Evolutionary conservation across 2,329 filamentous ascomycete genomes (phyloP).

Genomic region (Aspergillus pseudoviridinutans): DNA sequence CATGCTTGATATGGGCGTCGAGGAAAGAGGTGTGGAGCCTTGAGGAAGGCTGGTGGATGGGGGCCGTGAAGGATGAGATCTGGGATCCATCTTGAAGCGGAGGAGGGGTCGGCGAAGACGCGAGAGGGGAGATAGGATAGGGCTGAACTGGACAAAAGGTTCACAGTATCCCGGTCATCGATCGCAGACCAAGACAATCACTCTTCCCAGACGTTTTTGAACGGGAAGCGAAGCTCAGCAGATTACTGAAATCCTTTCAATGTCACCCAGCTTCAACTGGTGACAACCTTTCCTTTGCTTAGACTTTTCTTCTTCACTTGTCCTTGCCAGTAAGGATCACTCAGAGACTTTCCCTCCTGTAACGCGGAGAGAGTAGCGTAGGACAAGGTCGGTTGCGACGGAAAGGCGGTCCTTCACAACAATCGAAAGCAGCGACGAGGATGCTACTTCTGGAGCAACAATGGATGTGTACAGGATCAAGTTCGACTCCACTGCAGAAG

Average conservation of each 20-base stretch:
- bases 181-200: slow-evolving; percentile 21
- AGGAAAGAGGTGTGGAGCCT: slow-evolving; percentile 42
- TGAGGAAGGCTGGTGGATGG: slow-evolving; percentile 44
- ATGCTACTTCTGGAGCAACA: slow-evolving; percentile 17
- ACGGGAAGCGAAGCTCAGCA: slow-evolving; percentile 7
- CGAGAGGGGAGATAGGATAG: slow-evolving; percentile 12
- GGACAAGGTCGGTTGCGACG: slow-evolving; percentile 13
- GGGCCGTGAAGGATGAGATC: slow-evolving; percentile 42
- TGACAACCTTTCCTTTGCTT: slow-evolving; percentile 5
- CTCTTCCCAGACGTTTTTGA: slow-evolving; percentile 12
- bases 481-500: slow-evolving; percentile 30
- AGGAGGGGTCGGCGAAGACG: slow-evolving; percentile 10
- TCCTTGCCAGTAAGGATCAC: neutral
- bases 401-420: slow-evolving; percentile 6
- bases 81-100: slow-evolving; percentile 37
- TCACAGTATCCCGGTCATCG: slow-evolving; percentile 36
- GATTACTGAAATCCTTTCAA: slow-evolving; percentile 10
- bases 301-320: slow-evolving; percentile 12
- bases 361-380: slow-evolving; percentile 4
- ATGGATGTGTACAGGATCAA: neutral
- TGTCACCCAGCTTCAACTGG: slow-evolving; percentile 7
- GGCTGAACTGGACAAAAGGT: slow-evolving; percentile 15
- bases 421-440: slow-evolving; percentile 5
- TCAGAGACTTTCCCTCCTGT: neutral
- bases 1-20: slow-evolving; percentile 44